Conservation (phyloP, 2,329 filamentous ascomycete species). For the Colletotrichum abscissum region DNA sequence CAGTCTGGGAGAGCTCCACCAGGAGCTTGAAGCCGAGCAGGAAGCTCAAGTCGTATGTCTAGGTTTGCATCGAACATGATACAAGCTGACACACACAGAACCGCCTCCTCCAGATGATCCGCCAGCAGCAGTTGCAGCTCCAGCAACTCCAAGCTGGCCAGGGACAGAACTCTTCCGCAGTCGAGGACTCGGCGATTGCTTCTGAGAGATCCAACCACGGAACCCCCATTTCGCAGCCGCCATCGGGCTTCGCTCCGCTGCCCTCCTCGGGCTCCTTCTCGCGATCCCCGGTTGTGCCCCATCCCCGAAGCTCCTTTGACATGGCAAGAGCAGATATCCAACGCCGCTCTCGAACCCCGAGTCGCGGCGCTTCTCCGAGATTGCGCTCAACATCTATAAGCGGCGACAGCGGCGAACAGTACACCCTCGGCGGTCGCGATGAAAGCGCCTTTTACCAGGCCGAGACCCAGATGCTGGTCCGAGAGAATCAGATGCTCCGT, state of each 20-base stretch:
- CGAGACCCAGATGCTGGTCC: constrained; percentile 80
- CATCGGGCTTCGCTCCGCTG: constrained; percentile 43
- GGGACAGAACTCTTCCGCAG: constrained; percentile 50
- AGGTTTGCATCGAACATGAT: neutral
- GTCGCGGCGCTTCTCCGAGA: constrained; percentile 66
- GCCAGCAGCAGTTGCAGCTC: constrained; percentile 78
- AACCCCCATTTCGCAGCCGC: constrained; percentile 49
- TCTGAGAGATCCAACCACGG: constrained; percentile 57
- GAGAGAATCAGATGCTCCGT: constrained; percentile 87
- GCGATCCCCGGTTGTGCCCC: constrained; percentile 61
- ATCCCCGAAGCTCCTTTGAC: constrained; percentile 69
- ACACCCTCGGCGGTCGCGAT: constrained; percentile 73
- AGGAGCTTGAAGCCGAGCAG: constrained; percentile 83
- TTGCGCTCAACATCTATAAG: constrained; percentile 69
- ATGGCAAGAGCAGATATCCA: constrained; percentile 66
- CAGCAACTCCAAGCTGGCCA: constrained; percentile 65
- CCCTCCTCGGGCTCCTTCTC: constrained; percentile 57
- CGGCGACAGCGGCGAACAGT: constrained; percentile 67
- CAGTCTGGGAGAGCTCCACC: constrained; percentile 81
- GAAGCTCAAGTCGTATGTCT: constrained; percentile 77
- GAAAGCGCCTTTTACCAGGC: constrained; percentile 85
- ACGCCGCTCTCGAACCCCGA: constrained; percentile 69
- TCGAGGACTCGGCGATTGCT: constrained; percentile 61
- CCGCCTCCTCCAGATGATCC: constrained; percentile 80
- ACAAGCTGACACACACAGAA: constrained; percentile 61